Evolutionary conservation across 2,329 filamentous ascomycete species (phyloP).

Genomic region (Setomelanomma holmii): DNA sequence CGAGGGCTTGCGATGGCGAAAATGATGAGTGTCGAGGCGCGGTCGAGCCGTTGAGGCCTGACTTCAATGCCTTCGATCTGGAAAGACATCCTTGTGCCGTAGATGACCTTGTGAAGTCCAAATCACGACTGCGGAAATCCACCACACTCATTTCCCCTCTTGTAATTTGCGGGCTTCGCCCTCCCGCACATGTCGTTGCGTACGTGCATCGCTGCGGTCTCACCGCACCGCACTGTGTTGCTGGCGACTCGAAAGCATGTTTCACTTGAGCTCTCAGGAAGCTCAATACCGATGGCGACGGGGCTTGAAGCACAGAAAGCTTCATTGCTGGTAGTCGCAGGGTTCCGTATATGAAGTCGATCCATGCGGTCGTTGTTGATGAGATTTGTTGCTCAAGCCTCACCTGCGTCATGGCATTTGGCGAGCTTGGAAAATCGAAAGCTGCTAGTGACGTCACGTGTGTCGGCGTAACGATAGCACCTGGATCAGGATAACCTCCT

Average conservation of each 20-base stretch:
- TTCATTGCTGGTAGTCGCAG: constrained; percentile 45
- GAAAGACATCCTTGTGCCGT: too few relatives aligned
- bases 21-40: neutral
- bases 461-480: constrained; percentile 4
- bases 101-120: neutral
- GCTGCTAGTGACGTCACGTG: constrained; percentile 43
- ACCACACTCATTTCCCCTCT: neutral
- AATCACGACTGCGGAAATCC: neutral
- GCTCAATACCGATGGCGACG: constrained; percentile 47
- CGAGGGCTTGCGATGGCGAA: neutral
- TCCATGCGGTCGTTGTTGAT: constrained; percentile 40
- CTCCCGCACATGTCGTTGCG: constrained; percentile 9
- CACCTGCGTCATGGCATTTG: constrained; percentile 18
- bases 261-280: constrained; percentile 46
- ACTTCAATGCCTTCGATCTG: neutral
- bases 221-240: constrained; percentile 29
- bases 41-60: neutral
- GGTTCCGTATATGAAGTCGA: constrained; percentile 24
- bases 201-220: constrained; percentile 25
- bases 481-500: neutral
- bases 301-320: constrained; percentile 41
- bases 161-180: too few relatives aligned
- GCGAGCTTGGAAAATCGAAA: constrained; percentile 23
- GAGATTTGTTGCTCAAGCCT: constrained; percentile 12
- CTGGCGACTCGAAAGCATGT: constrained; percentile 36